Evolutionary conservation across 345 rosid species (phyloP).

Genomic region (Corchorus capsularis): DNA sequence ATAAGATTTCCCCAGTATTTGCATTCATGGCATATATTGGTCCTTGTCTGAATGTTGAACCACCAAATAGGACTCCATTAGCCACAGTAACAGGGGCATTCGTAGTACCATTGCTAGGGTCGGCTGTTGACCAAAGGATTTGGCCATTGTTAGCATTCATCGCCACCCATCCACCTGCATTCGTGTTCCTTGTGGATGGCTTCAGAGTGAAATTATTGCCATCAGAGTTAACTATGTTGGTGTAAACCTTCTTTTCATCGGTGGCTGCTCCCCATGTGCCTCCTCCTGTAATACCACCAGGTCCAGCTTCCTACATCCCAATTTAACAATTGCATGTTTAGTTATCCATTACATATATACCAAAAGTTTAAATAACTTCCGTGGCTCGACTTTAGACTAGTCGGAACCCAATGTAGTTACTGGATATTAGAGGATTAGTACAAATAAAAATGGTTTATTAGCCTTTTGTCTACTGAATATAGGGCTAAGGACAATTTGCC

Average conservation of each 20-base stretch:
- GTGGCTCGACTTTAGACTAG: too few relatives aligned
- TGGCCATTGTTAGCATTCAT: constrained; percentile 24
- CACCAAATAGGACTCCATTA: constrained; percentile 25
- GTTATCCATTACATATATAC: background rate
- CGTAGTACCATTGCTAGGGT: constrained; percentile 21
- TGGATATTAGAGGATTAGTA: too few relatives aligned
- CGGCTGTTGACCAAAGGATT: constrained; percentile 28
- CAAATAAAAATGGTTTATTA: too few relatives aligned
- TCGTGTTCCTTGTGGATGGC: constrained; percentile 19
- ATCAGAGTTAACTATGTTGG: constrained; percentile 31
- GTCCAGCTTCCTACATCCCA: constrained; percentile 32
- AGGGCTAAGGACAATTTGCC: too few relatives aligned
- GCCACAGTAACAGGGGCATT: constrained; percentile 31
- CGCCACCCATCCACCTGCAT: constrained; percentile 32
- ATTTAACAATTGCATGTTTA: background rate
- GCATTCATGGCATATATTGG: constrained; percentile 30
- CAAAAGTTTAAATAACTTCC: background rate
- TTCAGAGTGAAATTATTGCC: constrained; percentile 32
- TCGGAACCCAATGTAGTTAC: too few relatives aligned
- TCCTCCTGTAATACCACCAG: constrained; percentile 30
- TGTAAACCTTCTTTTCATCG: constrained; percentile 30
- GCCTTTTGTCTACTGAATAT: too few relatives aligned
- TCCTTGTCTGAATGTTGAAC: constrained; percentile 26
- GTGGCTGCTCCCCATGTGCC: constrained; percentile 46
- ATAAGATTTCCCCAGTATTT: constrained; percentile 19